Evolutionary conservation across 768 basidiomycete species (phyloP), one percentile per base, ranked within the genome.

Genomic region (Amanita pallidorosea): DNA sequence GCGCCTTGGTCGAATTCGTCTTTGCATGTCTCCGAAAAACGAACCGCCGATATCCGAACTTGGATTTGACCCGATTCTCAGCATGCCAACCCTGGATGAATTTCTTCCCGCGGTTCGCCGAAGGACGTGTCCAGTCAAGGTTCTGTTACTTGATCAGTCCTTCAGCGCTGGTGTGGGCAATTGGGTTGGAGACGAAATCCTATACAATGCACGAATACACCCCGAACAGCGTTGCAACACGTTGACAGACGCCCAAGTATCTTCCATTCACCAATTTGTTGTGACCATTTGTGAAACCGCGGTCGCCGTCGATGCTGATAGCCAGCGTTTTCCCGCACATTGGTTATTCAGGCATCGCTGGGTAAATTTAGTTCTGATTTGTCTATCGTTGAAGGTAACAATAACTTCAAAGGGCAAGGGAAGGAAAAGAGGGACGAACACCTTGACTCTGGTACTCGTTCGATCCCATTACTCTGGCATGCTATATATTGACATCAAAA

Each of bases 81-180:
- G 69, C 34, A 85, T 85, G 79, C 84, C 82, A 6, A 52, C 70
- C 25, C 56, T 83, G 1, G 68, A 68, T 6, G 69, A 75, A 31
- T 87, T 86, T 61, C 62, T 65, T 42, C 49, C 59, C 0, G 55
- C 69, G 15, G 69, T 85, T 25, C 61, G 62, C 20, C 83, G 75
- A 56, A 74, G 83, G 49, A 65, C 72, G 4, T 82, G 81, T 51
- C 80, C 86, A 3, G 73, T 85, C 51, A 89, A 88, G 58, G 80
- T 82, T 1, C 69, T 90, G n/a, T 69, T 89, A 12, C 71, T 88
- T 37, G 81, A 89, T 62, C 86, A 89, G 61, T 77, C 81, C 0
- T 88, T 89, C 67, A 84, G 77, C 54, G 85, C 86, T 9, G 88
- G 88, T 1, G 77, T 90, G 8, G 84, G 88, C 3, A 90, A 89